Base-by-base conservation (phyloP, 768 basidiomycete genomes). In the Xerocomellus dryophilus region DNA sequence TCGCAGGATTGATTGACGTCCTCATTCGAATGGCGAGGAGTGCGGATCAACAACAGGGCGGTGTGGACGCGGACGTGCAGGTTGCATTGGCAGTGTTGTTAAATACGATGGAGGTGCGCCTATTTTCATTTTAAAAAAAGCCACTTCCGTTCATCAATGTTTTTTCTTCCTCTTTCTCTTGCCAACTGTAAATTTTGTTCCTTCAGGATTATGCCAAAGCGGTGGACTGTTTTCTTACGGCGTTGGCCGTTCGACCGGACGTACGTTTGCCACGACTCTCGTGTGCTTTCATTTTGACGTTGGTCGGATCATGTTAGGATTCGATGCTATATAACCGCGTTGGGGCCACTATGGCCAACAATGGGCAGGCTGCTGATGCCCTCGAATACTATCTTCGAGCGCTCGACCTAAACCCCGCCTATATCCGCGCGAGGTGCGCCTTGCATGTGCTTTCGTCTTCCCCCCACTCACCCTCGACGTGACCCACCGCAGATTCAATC, bases 261-360 rank as follows among this genome's bases (percentile, higher is more conserved):
- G 95, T 97, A 66, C 51, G 77, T 63, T 20, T 42, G 3, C 31
- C 35, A 6, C 4, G n/a, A 14, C 7, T 29, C 35, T 27, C 17
- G 7, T 11, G 18, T 44, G 15, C 8, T 21, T n/a, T 23, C 12
- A 51, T 50, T 34, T 53, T 60, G 21, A 57, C 31, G 17, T 14
- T 38, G 6, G 8, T 7, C 9, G 40, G 35, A 31, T 25, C 12
- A 27, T 20, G 17, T 52, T 62, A 95, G 91, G 94, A 98, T 66
- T 96, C 90, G 86, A 74, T 91, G 36, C 72, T 98, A 53, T 96
- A 90, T 72, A 98, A 98, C 65, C 83, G 95, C 15, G 88, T 96
- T 39, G 95, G 95, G 14, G 95, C 95, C 15, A 95, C 93, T 6
- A 84, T 94, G 74, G 95, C 95, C 23, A 98, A 97, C 70, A 90